Evolutionary conservation across 2,329 filamentous ascomycete species (phyloP), one percentile per base, ranked within the genome.

Genomic region (Ascocoryne sarcoides): DNA sequence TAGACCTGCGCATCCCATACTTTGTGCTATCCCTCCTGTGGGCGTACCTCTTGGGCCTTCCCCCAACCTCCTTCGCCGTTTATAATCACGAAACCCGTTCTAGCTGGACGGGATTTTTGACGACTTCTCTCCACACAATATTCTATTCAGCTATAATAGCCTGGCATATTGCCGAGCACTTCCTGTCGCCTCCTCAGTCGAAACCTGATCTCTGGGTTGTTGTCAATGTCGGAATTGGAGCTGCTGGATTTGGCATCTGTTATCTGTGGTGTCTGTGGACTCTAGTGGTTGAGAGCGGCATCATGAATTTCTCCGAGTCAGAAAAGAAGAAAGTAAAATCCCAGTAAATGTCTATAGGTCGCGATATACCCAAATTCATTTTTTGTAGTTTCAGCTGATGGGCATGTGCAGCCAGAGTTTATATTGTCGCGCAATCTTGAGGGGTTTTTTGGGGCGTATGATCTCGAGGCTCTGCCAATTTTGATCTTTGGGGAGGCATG

Each of bases 121-220:
- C 83, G 36, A 62, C 67, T 2, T 60, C 90, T 3, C 53, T 94
- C 4, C 92, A 98, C 56, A 61, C 78, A 10, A 64, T 68, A 10
- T 89, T 92, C 52, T 96, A 96, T 57, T 48, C 77, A 3, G 70
- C 69, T 21, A 95, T 95, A 81, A 67, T 77, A 10, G 70, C 62
- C 10, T 95, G 92, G 87, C 92, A 98, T 61, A 62, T 85, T 10
- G 65, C 78, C 1, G 86, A 95, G 51, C 73, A 73, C 1, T 78
- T 79, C 45, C 64, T 88, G 1, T 46, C 62, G 8, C 79, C 89
- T 10, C 89, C 90, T 4, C 53, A 66, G 0, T 70, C 73, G 43
- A 95, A 94, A 63, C 92, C 92, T 0, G 92, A 98, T 65, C 66
- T 98, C 1, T 98, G 90, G 90, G 81, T 93, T 3, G 89, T 98